phyloP scores from a whole-genome alignment of 2,329 filamentous ascomycete genomes.

The Furcasterigmium furcatum region DNA sequence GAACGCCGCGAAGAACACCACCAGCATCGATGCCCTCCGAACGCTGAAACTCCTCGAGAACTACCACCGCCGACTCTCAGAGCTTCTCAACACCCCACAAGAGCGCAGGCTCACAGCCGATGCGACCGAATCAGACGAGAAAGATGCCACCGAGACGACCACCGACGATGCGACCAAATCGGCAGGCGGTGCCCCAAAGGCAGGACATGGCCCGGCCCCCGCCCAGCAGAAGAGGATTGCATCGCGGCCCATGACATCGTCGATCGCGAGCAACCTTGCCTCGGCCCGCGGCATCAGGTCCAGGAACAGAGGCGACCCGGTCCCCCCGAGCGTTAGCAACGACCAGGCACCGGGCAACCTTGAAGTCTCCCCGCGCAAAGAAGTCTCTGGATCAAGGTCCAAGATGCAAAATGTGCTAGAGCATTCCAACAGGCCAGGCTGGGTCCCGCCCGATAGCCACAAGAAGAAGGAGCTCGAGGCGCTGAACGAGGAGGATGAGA shows the following conservation, averaged over 20 bases:
- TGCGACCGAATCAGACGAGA: constrained; percentile 27
- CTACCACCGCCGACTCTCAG: constrained; percentile 81
- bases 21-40: constrained; percentile 69
- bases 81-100: constrained; percentile 71
- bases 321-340: constrained; percentile 69
- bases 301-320: constrained; percentile 62
- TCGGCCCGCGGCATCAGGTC: constrained; percentile 77
- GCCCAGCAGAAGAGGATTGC: constrained; percentile 41
- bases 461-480: constrained; percentile 19
- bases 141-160: constrained; percentile 19
- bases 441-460: constrained; percentile 40
- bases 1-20: constrained; percentile 71
- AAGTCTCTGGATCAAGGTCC: constrained; percentile 36
- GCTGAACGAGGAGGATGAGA: constrained; percentile 7
- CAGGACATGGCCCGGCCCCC: no score
- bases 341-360: constrained; percentile 71
- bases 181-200: no score
- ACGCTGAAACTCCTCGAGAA: constrained; percentile 82
- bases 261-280: constrained; percentile 84
- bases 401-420: constrained; percentile 58
- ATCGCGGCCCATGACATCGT: constrained; percentile 70
- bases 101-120: constrained; percentile 41
- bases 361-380: constrained; percentile 50
- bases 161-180: no score
- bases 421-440: constrained; percentile 48